Percentiles rank a stretch among this genome's conserved stretches.
phyloP scores from a whole-genome alignment of 306 rosid genomes.

The Cicer bijugum region DNA sequence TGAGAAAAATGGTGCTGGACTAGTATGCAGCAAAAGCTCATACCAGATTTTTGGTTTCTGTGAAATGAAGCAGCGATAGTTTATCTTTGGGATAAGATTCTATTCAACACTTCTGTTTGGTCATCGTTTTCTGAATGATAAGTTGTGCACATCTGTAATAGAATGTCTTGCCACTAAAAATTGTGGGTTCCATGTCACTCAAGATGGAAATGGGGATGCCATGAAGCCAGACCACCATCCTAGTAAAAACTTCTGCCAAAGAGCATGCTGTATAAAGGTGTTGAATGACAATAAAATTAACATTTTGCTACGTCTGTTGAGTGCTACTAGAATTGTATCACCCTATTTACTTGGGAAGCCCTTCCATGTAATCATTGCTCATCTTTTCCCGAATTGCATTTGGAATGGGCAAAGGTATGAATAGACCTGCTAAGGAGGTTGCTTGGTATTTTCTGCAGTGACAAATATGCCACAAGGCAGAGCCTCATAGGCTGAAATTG shows the following conservation, averaged over 20 bases:
- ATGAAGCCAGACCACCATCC: neutral
- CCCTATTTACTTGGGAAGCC: neutral
- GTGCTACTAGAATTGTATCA: neutral
- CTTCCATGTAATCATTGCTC: neutral
- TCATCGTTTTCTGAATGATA: too few species aligned
- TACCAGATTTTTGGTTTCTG: too few species aligned
- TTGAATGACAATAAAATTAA: neutral
- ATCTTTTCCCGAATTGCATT: neutral
- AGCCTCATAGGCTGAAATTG: too few species aligned
- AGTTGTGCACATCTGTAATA: too few species aligned
- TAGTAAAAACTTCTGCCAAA: neutral
- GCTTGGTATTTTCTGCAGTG: too few species aligned
- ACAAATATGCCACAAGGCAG: too few species aligned
- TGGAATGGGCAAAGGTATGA: neutral
- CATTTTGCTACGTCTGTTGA: neutral
- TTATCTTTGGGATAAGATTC: too few species aligned
- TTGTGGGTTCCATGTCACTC: neutral
- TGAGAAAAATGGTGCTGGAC: too few species aligned
- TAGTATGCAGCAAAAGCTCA: too few species aligned
- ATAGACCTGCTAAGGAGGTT: neutral
- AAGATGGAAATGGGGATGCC: neutral
- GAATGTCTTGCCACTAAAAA: neutral
- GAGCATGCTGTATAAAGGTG: neutral
- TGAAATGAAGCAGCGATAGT: too few species aligned
- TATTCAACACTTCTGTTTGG: too few species aligned